These are phyloP conservation scores for Saccharomycopsis fibuligera DNA, from an alignment of 805 yeast genomes.

Conservation along the genomic window DNA sequence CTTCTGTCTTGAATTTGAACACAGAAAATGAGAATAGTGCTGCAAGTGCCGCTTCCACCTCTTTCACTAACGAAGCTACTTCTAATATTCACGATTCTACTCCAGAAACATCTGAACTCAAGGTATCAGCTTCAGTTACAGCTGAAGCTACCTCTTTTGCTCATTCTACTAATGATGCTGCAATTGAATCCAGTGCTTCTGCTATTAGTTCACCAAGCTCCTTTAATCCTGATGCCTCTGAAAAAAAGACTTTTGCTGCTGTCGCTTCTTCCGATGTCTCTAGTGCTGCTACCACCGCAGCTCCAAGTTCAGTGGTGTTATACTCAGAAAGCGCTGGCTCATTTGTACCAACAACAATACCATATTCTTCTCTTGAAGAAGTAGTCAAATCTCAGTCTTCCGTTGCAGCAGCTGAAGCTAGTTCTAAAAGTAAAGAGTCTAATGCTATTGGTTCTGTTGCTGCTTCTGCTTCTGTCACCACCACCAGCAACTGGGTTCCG, in stretches of 20 bases:
- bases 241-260: too few relatives aligned
- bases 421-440: too few relatives aligned
- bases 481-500: neutral
- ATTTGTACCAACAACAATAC: conserved; percentile 1
- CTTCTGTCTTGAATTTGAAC: too few relatives aligned
- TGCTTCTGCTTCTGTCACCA: neutral
- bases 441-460: too few relatives aligned
- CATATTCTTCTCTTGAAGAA: conserved; percentile 3
- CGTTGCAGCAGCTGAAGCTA: too few relatives aligned
- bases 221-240: too few relatives aligned
- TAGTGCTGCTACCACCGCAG: neutral
- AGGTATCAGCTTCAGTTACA: neutral
- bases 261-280: neutral
- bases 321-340: conserved; percentile 1
- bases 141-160: neutral
- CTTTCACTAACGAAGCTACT: neutral
- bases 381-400: too few relatives aligned
- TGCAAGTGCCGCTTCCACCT: too few relatives aligned
- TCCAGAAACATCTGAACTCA: neutral
- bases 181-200: neutral
- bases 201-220: neutral
- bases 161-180: neutral
- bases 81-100: neutral
- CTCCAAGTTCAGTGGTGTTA: conserved; percentile 10
- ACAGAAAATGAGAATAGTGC: too few relatives aligned